Evolutionary conservation across 768 basidiomycete genomes (phyloP), one percentile per base, ranked within the genome.

Genomic region (Collybia mongolica): DNA sequence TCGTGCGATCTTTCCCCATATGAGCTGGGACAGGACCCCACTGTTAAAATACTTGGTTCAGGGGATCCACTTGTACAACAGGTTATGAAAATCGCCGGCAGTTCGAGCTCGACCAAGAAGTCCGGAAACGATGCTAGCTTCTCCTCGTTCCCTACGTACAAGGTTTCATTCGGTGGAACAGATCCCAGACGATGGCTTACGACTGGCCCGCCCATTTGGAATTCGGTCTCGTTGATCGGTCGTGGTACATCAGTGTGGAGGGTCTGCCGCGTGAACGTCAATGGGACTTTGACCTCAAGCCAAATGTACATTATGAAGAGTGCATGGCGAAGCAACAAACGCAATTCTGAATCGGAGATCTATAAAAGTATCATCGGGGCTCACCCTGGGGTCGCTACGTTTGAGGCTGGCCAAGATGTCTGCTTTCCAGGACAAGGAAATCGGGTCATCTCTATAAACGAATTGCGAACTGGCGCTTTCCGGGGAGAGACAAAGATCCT

Each of bases 161-260:
- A 7, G 38, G 51, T 56, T 11, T 36, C 52, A 47, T 54, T 42
- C 18, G 39, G 37, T 23, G 49, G 44, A 28, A 45, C 23, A 29
- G 47, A 46, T 39, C 46, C 43, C 29, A 43, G 44, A 28, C 11
- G 40, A 26, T 59, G 58, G 56, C 52, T 45, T 41, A 59, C 58
- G 11, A 48, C 57, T 38, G 58, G 58, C 11, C 53, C 55, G 39
- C 58, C 53, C 12, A 52, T 59, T 32, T 59, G 56, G 58, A 54
- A 43, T 15, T 54, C 50, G 35, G 43, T 57, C 6, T 57, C 53
- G 14, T 48, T 57, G 17, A 47, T 52, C 12, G 58, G 58, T 32
- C 55, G 53, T 18, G 55, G 53, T 11, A 59, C 58, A 26, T 26
- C 24, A 26, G 24, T 26, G 24, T 26, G 24, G n/a, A 49, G 39